A percentile compares a stretch with the other conserved stretches of the same genome.
Conservation (phyloP, 805 yeast species). For the Kazachstania bromeliacearum region DNA sequence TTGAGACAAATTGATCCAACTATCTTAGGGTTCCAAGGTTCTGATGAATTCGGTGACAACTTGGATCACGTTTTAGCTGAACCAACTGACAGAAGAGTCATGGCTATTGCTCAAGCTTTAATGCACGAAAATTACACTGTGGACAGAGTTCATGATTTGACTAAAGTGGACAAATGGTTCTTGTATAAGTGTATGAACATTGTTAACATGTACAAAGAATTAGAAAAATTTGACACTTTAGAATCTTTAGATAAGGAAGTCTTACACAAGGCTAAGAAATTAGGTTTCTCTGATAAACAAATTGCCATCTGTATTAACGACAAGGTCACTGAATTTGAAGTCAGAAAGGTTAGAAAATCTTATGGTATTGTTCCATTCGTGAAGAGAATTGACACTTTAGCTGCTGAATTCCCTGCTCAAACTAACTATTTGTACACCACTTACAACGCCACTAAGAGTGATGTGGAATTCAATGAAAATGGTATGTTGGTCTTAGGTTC, state of each 20-base stretch:
- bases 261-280: constrained; percentile 72
- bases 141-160: constrained; percentile 82
- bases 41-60: constrained; percentile 54
- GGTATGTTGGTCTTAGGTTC: constrained; percentile 95
- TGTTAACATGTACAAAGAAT: constrained; percentile 76
- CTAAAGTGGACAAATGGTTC: constrained; percentile 95
- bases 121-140: constrained; percentile 85
- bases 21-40: constrained; percentile 85
- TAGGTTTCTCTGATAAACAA: constrained; percentile 94
- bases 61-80: constrained; percentile 68
- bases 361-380: constrained; percentile 84
- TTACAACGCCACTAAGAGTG: constrained; percentile 81
- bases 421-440: constrained; percentile 95
- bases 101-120: constrained; percentile 96
- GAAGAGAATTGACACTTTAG: constrained; percentile 92
- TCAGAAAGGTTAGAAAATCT: constrained; percentile 71
- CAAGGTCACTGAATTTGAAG: constrained; percentile 54
- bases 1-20: constrained; percentile 93
- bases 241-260: constrained; percentile 56
- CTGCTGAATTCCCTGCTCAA: constrained; percentile 97
- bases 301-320: constrained; percentile 69
- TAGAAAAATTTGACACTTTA: constrained; percentile 56
- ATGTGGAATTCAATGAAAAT: constrained; percentile 74
- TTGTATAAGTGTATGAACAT: constrained; percentile 86
- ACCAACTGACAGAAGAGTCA: constrained; percentile 95